These are phyloP conservation scores for Rubus idaeus DNA, from an alignment of 306 rosid genomes.

Conservation along the genomic window DNA sequence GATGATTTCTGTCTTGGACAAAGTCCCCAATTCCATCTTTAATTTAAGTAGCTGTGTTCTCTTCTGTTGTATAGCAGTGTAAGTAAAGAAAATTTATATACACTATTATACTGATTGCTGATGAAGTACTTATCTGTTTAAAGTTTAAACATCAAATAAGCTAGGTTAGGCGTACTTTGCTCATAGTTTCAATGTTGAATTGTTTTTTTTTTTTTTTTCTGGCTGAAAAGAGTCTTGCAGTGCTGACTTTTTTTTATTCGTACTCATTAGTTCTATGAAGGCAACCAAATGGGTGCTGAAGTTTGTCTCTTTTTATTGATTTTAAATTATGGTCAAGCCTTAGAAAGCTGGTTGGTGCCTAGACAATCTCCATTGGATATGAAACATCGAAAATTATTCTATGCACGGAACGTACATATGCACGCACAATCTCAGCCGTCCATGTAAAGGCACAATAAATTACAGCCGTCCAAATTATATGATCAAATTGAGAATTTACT, in stretches of 20 bases:
- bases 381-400: no score
- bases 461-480: no score
- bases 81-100: not conserved
- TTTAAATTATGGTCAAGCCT: not conserved
- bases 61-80: not conserved
- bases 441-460: no score
- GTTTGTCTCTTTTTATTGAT: not conserved
- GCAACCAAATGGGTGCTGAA: not conserved
- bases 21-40: not conserved
- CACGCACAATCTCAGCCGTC: no score
- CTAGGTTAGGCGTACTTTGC: not conserved
- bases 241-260: not conserved
- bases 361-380: conserved; percentile 7
- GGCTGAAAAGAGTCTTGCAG: not conserved
- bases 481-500: no score
- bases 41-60: not conserved
- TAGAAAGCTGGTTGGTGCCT: conserved; percentile 2
- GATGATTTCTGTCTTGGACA: not conserved
- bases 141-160: not conserved
- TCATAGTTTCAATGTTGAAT: not conserved
- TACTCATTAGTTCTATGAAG: not conserved
- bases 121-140: not conserved
- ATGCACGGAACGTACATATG: no score
- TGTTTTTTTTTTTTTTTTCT: not conserved
- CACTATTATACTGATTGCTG: not conserved